Conservation (phyloP, 2,329 filamentous ascomycete genomes). For the Trichocomaceae sp. region DNA sequence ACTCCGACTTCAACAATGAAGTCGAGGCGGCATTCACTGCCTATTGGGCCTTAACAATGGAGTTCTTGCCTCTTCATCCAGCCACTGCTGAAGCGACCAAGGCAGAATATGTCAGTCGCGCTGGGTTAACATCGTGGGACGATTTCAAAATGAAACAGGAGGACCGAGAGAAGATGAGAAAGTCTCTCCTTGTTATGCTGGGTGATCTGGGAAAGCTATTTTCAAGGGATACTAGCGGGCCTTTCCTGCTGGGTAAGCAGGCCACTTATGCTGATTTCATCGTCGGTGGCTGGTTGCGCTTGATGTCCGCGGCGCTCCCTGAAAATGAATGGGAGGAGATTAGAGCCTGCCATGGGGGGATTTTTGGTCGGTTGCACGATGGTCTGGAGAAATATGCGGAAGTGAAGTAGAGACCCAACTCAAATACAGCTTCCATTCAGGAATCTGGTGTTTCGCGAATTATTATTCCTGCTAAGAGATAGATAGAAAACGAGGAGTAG, state of each 20-base stretch:
- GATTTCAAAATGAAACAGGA: constrained; percentile 34
- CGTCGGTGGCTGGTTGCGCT: constrained; percentile 54
- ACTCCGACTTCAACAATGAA: constrained; percentile 48
- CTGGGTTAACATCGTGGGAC: constrained; percentile 38
- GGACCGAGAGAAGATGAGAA: constrained; percentile 32
- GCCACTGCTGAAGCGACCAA: constrained; percentile 39
- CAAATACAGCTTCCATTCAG: no score
- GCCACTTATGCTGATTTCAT: constrained; percentile 52
- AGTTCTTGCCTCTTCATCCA: constrained; percentile 48
- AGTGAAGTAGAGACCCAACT: constrained; percentile 16
- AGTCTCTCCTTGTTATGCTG: constrained; percentile 38
- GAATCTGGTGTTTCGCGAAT: no score
- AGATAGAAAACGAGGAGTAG: no score
- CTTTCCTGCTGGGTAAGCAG: constrained; percentile 43
- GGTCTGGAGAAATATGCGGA: constrained; percentile 37
- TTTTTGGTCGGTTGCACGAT: constrained; percentile 48
- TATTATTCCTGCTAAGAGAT: no score
- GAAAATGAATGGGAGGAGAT: constrained; percentile 44
- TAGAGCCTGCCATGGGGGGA: constrained; percentile 44
- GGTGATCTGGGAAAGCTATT: constrained; percentile 41
- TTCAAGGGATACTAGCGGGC: constrained; percentile 34
- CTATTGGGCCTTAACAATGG: constrained; percentile 36
- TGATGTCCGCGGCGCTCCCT: constrained; percentile 39
- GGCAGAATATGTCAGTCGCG: constrained; percentile 46
- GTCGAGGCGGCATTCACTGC: constrained; percentile 51